A percentile compares a stretch with the other conserved stretches of the same genome.
Conservation (phyloP, 345 rosid genomes). For the Salix suchowensis region DNA sequence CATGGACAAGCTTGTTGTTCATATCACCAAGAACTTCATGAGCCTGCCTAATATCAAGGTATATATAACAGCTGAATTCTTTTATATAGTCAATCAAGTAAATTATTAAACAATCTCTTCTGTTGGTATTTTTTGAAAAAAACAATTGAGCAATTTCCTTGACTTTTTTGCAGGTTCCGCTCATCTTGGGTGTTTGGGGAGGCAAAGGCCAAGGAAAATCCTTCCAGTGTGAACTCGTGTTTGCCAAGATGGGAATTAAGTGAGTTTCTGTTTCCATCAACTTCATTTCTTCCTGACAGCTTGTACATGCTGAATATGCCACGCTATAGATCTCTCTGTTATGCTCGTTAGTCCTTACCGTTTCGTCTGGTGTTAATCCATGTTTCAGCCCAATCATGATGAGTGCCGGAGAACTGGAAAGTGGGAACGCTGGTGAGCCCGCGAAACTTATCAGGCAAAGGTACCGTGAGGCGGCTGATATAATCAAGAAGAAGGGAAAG, state of each 20-base stretch:
- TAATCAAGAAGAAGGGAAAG: slow-evolving; percentile 84
- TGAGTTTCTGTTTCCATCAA: slow-evolving; percentile 30
- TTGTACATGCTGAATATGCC: not conserved
- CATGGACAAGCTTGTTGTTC: slow-evolving; percentile 98
- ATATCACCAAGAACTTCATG: slow-evolving; percentile 96
- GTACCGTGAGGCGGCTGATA: slow-evolving; percentile 96
- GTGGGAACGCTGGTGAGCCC: slow-evolving; percentile 95
- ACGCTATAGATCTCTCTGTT: not conserved
- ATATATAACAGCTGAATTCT: not conserved
- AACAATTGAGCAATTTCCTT: not conserved
- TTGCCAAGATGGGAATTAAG: slow-evolving; percentile 99
- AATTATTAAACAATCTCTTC: not conserved
- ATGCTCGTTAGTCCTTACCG: not conserved
- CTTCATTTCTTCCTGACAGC: not conserved
- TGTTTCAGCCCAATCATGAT: slow-evolving; percentile 88
- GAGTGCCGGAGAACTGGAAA: slow-evolving; percentile 99
- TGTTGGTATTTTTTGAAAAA: not conserved
- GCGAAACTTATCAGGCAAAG: slow-evolving; percentile 96
- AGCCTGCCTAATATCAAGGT: slow-evolving; percentile 88
- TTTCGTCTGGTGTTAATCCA: not conserved
- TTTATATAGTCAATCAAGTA: not conserved
- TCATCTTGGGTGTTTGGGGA: slow-evolving; percentile 98
- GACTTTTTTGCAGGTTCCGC: slow-evolving; percentile 55
- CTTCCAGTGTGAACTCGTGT: slow-evolving; percentile 96
- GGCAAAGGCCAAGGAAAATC: slow-evolving; percentile 99